phyloP scores from a whole-genome alignment of 768 basidiomycete species.

The Tulasnella sp. region DNA sequence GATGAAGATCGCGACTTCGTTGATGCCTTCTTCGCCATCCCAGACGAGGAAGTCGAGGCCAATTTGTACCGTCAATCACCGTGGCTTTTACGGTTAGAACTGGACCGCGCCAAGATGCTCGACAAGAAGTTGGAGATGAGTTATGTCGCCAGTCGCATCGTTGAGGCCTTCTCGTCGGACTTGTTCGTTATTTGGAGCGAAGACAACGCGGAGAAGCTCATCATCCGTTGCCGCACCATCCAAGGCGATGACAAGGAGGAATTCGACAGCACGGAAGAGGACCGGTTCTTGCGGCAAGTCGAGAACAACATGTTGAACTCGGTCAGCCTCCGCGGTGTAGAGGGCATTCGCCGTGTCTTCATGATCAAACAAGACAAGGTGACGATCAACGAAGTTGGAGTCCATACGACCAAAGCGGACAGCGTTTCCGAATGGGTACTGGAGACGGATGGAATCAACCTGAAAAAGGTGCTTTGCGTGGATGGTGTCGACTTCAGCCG shows the following conservation, averaged over 20 bases:
- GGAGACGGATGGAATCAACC: conserved; percentile 93
- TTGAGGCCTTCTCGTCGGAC: conserved; percentile 89
- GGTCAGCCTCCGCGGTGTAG: conserved; percentile 88
- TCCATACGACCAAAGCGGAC: conserved; percentile 37
- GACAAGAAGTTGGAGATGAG: conserved; percentile 94
- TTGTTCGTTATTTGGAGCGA: conserved; percentile 98
- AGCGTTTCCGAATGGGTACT: conserved; percentile 86
- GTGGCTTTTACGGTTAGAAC: conserved; percentile 89
- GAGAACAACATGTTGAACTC: conserved; percentile 96
- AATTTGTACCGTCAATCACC: conserved; percentile 89
- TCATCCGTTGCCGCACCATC: conserved; percentile 90
- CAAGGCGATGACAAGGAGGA: conserved; percentile 79
- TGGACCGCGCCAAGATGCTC: conserved; percentile 95
- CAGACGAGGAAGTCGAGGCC: conserved; percentile 87
- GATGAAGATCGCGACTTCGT: conserved; percentile 94
- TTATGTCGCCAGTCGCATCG: conserved; percentile 85
- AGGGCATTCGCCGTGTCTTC: conserved; percentile 84
- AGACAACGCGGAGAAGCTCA: conserved; percentile 94
- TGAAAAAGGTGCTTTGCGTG: conserved; percentile 89
- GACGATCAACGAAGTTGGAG: conserved; percentile 48
- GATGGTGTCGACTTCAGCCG: conserved; percentile 89
- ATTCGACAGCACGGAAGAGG: conserved; percentile 59
- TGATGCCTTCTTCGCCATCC: conserved; percentile 98
- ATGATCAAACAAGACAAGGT: conserved; percentile 79
- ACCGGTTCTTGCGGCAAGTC: conserved; percentile 89